Percentiles rank a stretch among this genome's conserved stretches.
Evolutionary conservation across 2,329 filamentous ascomycete genomes (phyloP).

Genomic region (Penicillium psychrosexuale): DNA sequence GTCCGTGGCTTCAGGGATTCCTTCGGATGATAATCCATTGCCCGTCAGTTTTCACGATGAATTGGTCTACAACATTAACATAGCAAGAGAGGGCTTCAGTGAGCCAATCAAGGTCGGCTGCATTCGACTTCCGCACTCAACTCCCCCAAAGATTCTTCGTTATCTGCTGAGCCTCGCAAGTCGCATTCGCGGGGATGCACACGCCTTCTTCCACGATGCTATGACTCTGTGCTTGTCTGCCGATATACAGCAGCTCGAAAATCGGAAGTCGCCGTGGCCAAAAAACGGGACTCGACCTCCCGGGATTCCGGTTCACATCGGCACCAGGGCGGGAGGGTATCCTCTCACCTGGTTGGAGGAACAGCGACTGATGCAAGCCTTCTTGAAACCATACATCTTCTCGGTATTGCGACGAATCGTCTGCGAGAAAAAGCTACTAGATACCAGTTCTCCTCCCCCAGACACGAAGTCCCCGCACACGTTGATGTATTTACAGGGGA

Average conservation of each 20-base stretch:
- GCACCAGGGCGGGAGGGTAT: too few relatives aligned
- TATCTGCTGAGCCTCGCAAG: background rate
- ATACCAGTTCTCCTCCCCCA: background rate
- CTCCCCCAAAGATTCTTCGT: background rate
- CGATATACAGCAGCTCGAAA: background rate
- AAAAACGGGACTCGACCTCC: background rate
- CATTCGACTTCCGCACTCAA: background rate
- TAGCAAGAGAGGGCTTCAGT: background rate
- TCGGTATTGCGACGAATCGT: background rate
- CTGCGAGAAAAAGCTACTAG: background rate
- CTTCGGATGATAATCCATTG: background rate
- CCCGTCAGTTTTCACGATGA: accelerated
- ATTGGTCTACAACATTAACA: background rate
- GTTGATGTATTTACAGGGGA: background rate
- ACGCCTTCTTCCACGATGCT: background rate
- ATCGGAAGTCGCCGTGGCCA: background rate
- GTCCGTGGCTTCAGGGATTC: accelerated
- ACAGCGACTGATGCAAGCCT: background rate
- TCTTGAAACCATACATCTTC: background rate
- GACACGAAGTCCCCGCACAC: background rate
- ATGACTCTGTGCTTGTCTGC: background rate
- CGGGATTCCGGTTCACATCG: background rate
- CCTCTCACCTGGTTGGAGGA: background rate
- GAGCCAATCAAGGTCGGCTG: background rate
- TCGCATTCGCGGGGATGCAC: background rate